Evolutionary conservation across 345 rosid species (phyloP).

Genomic region (Moricandia moricandioides): DNA sequence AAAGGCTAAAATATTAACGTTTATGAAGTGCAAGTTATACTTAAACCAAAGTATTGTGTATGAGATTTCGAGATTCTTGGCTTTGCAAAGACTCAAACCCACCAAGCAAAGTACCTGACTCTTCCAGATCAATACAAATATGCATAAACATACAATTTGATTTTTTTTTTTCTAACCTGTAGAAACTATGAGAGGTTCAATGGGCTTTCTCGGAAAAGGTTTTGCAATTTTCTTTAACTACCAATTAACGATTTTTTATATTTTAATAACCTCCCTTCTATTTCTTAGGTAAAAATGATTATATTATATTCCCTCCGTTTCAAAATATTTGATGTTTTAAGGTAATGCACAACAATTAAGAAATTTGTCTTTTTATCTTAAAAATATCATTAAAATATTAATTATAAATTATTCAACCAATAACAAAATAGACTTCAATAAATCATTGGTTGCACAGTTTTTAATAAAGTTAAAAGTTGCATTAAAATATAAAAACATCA

Average conservation of each 20-base stretch:
- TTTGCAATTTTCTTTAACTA: constrained; percentile 3
- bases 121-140: constrained; percentile 16
- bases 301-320: too few relatives aligned
- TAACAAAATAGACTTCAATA: too few relatives aligned
- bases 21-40: constrained; percentile 2
- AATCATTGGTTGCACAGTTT: too few relatives aligned
- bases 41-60: constrained; percentile 14
- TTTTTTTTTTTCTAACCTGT: background rate
- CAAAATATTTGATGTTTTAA: too few relatives aligned
- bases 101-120: constrained; percentile 10
- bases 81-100: constrained; percentile 25
- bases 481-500: too few relatives aligned
- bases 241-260: background rate
- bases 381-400: too few relatives aligned
- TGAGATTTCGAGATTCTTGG: constrained; percentile 10
- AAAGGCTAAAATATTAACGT: background rate
- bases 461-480: too few relatives aligned
- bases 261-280: background rate
- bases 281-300: background rate
- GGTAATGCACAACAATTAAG: too few relatives aligned
- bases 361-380: too few relatives aligned
- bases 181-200: background rate
- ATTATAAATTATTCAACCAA: too few relatives aligned
- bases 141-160: background rate
- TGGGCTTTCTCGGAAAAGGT: constrained; percentile 54